Conservation (phyloP, 768 basidiomycete genomes). For the Albatrellus ellisii region DNA sequence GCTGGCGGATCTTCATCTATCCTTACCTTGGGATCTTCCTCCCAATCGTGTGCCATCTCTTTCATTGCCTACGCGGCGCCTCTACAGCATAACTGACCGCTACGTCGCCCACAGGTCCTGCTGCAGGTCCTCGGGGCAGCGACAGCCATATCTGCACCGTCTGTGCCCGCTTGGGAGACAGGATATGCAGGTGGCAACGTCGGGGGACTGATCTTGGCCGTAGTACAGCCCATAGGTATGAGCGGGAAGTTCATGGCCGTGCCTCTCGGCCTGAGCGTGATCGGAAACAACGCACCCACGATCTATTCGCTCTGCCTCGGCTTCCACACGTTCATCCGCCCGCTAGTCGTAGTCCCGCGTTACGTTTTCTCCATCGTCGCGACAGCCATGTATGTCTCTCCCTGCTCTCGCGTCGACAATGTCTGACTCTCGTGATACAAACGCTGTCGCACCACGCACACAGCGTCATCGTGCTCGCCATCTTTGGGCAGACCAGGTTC, state of each 20-base stretch:
- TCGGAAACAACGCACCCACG: slow-evolving; percentile 70
- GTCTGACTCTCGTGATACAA: neutral
- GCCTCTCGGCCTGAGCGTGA: slow-evolving; percentile 61
- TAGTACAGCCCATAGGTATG: slow-evolving; percentile 44
- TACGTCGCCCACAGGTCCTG: slow-evolving; percentile 16
- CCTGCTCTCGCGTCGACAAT: neutral
- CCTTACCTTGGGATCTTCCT: slow-evolving; percentile 52
- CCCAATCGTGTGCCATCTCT: slow-evolving; percentile 35
- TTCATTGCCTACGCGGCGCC: slow-evolving; percentile 4
- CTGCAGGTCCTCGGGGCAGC: slow-evolving; percentile 56
- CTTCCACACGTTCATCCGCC: slow-evolving; percentile 56
- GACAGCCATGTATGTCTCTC: slow-evolving; percentile 43
- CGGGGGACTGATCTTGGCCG: slow-evolving; percentile 50
- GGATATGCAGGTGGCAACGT: slow-evolving; percentile 42
- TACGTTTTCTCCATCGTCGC: slow-evolving; percentile 58
- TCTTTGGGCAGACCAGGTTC: slow-evolving; percentile 57
- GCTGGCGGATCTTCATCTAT: slow-evolving; percentile 48
- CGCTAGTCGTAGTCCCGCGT: slow-evolving; percentile 43
- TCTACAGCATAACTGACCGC: neutral
- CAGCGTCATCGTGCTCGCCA: slow-evolving; percentile 55
- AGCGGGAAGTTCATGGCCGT: slow-evolving; percentile 66
- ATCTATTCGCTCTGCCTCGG: slow-evolving; percentile 73
- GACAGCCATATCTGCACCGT: slow-evolving; percentile 41
- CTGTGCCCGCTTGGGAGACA: slow-evolving; percentile 39
- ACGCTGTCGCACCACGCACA: no score